A percentile compares a stretch with the other conserved stretches of the same genome.
Conservation (phyloP, 495 filamentous ascomycete species). For the Penicillium turbatum region DNA sequence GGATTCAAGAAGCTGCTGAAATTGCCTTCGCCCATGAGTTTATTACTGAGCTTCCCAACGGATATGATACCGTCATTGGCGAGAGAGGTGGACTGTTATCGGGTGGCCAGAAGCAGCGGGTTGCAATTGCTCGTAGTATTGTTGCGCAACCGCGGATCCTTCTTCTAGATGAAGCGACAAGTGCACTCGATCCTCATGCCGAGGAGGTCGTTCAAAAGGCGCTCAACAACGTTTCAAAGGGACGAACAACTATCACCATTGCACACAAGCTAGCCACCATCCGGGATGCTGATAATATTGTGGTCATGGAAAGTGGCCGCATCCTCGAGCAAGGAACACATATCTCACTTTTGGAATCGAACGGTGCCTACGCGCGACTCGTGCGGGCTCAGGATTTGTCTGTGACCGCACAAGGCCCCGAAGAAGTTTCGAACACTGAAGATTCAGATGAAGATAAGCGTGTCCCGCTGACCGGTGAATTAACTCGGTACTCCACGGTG, state of each 20-base stretch:
- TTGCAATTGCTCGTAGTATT: conserved; percentile 76
- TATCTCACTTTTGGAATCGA: conserved; percentile 31
- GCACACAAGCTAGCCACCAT: conserved; percentile 85
- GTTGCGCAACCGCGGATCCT: conserved; percentile 81
- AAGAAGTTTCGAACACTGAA: not conserved
- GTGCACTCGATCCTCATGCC: conserved; percentile 77
- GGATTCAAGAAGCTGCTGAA: conserved; percentile 55
- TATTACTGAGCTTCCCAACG: conserved; percentile 29
- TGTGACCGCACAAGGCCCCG: not conserved
- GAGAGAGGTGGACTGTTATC: conserved; percentile 79
- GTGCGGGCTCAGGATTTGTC: conserved; percentile 64
- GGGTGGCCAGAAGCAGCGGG: conserved; percentile 90
- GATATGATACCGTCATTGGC: conserved; percentile 77
- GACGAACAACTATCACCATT: conserved; percentile 82
- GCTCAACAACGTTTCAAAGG: conserved; percentile 68
- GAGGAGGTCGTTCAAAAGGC: conserved; percentile 83
- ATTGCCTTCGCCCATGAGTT: conserved; percentile 50
- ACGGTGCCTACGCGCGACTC: conserved; percentile 59
- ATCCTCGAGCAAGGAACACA: conserved; percentile 81
- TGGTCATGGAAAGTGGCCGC: conserved; percentile 72
- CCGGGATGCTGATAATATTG: conserved; percentile 80
- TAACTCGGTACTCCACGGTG: conserved; percentile 6
- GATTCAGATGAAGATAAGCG: not conserved
- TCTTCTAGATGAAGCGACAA: conserved; percentile 84
- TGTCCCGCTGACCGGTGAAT: not conserved